Percentiles rank a stretch among this genome's conserved stretches.
Conservation (phyloP, 2,329 filamentous ascomycete genomes). For the Sarocladium oryzae region DNA sequence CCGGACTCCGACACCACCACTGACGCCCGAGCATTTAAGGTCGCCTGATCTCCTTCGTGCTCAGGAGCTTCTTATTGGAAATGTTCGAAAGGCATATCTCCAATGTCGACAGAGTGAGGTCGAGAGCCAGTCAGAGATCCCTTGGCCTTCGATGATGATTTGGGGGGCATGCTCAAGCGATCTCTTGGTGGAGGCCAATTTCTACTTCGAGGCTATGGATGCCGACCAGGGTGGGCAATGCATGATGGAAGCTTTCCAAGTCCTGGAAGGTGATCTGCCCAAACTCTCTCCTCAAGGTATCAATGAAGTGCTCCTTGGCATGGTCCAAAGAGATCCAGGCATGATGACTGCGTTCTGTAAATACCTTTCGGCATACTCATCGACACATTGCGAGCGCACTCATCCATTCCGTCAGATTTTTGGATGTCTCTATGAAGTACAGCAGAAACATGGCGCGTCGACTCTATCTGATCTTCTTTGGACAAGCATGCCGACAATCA, state of each 20-base stretch:
- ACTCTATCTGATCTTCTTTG: conserved; percentile 37
- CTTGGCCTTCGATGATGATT: conserved; percentile 35
- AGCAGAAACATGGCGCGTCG: conserved; percentile 36
- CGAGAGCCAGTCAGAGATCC: conserved; percentile 29
- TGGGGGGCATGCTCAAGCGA: conserved; percentile 39
- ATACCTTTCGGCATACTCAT: conserved; percentile 36
- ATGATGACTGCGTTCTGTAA: conserved; percentile 41
- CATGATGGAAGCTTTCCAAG: conserved; percentile 36
- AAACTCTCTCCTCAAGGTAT: conserved; percentile 37
- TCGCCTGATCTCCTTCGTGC: conserved; percentile 37
- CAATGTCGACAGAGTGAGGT: conserved; percentile 37
- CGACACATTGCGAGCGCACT: conserved; percentile 35
- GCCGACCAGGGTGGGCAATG: conserved; percentile 32
- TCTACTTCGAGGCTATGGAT: conserved; percentile 33
- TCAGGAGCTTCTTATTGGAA: conserved; percentile 36
- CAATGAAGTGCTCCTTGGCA: conserved; percentile 35
- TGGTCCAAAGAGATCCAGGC: conserved; percentile 37
- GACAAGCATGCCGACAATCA: conserved; percentile 33
- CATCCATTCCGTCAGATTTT: conserved; percentile 38
- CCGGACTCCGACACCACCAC: conserved; percentile 38
- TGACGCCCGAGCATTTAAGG: conserved; percentile 33
- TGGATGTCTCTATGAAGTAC: conserved; percentile 35
- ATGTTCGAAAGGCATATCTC: conserved; percentile 37
- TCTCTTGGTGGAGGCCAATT: conserved; percentile 36
- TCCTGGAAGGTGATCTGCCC: conserved; percentile 35